Conservation (phyloP, 805 yeast genomes). For the Suhomyces faveliae region DNA sequence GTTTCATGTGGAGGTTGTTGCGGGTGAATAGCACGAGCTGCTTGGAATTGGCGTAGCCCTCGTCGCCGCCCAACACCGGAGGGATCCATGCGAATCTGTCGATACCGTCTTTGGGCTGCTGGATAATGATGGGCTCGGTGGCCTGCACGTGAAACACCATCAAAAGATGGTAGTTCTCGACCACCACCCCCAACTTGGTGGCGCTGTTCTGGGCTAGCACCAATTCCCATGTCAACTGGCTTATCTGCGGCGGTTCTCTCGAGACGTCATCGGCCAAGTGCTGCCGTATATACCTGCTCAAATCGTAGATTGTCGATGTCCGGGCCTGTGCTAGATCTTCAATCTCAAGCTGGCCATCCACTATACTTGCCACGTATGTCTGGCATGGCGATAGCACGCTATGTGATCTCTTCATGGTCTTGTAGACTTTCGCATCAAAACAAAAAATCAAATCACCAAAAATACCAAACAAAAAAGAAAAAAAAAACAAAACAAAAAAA, state of each 20-base stretch:
- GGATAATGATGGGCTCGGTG: constrained; percentile 30
- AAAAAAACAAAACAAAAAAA: neutral
- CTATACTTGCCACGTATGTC: constrained; percentile 16
- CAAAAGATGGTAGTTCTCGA: constrained; percentile 18
- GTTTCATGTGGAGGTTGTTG: constrained; percentile 24
- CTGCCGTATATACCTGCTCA: neutral
- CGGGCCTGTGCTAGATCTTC: neutral
- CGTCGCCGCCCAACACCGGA: constrained; percentile 13
- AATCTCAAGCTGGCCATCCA: constrained; percentile 7
- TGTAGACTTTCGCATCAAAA: constrained; percentile 2
- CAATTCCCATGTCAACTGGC: constrained; percentile 25
- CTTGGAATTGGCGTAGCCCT: constrained; percentile 31
- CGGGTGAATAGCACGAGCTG: constrained; percentile 34
- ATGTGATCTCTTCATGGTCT: neutral
- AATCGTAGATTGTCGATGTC: neutral
- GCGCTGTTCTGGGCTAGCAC: constrained; percentile 9
- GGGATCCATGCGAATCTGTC: constrained; percentile 36
- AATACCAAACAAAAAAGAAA: neutral
- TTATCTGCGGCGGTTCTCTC: neutral
- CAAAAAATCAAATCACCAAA: constrained; percentile 2
- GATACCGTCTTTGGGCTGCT: constrained; percentile 27
- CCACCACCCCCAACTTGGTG: constrained; percentile 32
- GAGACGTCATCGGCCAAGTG: neutral
- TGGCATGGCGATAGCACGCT: constrained; percentile 20
- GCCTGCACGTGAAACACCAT: constrained; percentile 24